These are phyloP conservation scores for Pigoraptor vietnamica DNA, from an alignment of 78 protist genomes.

Conservation along the genomic window DNA sequence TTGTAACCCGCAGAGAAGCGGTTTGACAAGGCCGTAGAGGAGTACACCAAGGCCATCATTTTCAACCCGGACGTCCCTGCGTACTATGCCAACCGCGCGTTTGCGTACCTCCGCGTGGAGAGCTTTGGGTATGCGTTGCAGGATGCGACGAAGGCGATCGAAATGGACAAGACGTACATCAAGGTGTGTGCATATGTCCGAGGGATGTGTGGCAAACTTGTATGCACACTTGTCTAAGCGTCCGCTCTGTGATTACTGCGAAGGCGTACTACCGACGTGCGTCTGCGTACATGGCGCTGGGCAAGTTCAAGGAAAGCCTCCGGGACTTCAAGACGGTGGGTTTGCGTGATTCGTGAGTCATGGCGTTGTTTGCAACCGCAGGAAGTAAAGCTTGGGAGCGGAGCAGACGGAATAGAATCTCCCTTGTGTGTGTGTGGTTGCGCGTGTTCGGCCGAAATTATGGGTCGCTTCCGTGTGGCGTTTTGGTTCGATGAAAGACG, in stretches of 20 bases:
- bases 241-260: neutral
- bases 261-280: conserved; percentile 86
- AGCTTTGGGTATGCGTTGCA: conserved; percentile 56
- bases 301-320: conserved; percentile 72
- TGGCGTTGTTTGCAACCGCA: neutral
- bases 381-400: no score
- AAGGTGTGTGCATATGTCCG: conserved; percentile 17
- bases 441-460: no score
- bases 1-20: neutral
- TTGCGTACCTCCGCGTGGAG: conserved; percentile 71
- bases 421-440: no score
- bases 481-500: no score
- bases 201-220: neutral
- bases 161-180: conserved; percentile 59
- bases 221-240: neutral
- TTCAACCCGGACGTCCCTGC: conserved; percentile 27
- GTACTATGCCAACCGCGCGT: conserved; percentile 67
- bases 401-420: no score
- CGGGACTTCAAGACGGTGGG: conserved; percentile 42
- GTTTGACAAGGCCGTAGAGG: conserved; percentile 39
- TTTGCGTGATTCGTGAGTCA: neutral
- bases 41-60: conserved; percentile 66
- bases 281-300: conserved; percentile 72
- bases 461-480: no score
- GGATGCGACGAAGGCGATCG: conserved; percentile 70